Percentiles rank a stretch among this genome's conserved stretches.
These are phyloP conservation scores for Starmerella stigmatis DNA, from an alignment of 805 yeast genomes.

Conservation along the genomic window DNA sequence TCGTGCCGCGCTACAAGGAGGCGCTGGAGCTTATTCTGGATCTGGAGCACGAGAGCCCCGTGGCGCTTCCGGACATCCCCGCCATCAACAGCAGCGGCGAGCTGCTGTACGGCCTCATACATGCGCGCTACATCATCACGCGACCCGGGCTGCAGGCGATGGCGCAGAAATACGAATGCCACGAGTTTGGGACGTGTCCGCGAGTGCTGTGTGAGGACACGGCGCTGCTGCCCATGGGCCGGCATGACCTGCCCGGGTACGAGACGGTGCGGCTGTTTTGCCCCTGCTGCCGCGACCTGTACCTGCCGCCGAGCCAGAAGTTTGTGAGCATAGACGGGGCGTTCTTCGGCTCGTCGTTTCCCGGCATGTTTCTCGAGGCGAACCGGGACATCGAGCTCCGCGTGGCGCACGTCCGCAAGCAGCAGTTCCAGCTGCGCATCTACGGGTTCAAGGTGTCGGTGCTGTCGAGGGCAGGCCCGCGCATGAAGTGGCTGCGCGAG, in stretches of 20 bases:
- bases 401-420: slow-evolving; percentile 48
- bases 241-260: slow-evolving; percentile 80
- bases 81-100: slow-evolving; percentile 84
- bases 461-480: slow-evolving; percentile 67
- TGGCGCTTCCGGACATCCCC: slow-evolving; percentile 57
- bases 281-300: slow-evolving; percentile 87
- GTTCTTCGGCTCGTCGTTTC: slow-evolving; percentile 90
- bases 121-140: slow-evolving; percentile 80
- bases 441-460: slow-evolving; percentile 83
- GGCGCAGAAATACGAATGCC: slow-evolving; percentile 85
- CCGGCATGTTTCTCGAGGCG: slow-evolving; percentile 82
- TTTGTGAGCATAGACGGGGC: slow-evolving; percentile 91
- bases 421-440: slow-evolving; percentile 51
- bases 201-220: slow-evolving; percentile 81
- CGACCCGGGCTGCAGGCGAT: slow-evolving; percentile 75
- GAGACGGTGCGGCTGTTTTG: slow-evolving; percentile 89
- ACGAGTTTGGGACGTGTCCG: slow-evolving; percentile 87
- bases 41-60: slow-evolving; percentile 50
- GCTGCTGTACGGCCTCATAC: slow-evolving; percentile 83
- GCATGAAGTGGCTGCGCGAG: slow-evolving; percentile 90
- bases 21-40: slow-evolving; percentile 86
- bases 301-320: slow-evolving; percentile 77
- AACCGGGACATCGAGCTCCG: slow-evolving; percentile 83
- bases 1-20: slow-evolving; percentile 84
- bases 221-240: slow-evolving; percentile 83